Conservation (phyloP, 805 yeast species). For the Candida golubevii region DNA sequence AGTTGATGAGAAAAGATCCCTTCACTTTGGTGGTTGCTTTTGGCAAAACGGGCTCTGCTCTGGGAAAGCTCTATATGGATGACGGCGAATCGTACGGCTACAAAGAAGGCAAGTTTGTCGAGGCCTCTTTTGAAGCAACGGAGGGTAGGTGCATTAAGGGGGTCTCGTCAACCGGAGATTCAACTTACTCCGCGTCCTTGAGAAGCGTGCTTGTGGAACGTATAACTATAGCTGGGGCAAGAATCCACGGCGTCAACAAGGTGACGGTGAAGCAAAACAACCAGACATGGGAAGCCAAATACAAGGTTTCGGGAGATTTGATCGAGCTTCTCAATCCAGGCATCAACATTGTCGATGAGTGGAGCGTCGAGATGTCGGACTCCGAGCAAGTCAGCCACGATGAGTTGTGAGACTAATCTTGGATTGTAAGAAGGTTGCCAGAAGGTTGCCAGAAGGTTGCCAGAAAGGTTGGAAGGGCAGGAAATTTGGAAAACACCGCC, state of each 20-base stretch:
- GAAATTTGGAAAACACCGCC: too few species aligned
- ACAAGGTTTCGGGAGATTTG: not conserved
- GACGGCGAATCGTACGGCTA: constrained; percentile 76
- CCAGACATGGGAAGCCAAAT: constrained; percentile 30
- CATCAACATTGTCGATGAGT: constrained; percentile 5
- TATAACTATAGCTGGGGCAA: constrained; percentile 46
- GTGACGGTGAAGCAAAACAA: constrained; percentile 37
- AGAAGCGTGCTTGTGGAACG: constrained; percentile 49
- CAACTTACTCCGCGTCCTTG: constrained; percentile 16
- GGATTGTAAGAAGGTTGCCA: too few species aligned
- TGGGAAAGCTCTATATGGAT: constrained; percentile 66
- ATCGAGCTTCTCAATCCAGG: constrained; percentile 10
- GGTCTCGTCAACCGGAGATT: constrained; percentile 2
- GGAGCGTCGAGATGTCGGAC: constrained; percentile 7
- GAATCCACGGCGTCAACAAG: constrained; percentile 7
- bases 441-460: too few species aligned
- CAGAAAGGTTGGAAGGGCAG: too few species aligned
- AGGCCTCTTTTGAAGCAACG: constrained; percentile 32
- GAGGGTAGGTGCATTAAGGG: constrained; percentile 6
- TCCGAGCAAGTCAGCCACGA: constrained; percentile 4
- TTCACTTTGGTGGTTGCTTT: constrained; percentile 68
- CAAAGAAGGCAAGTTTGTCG: constrained; percentile 45
- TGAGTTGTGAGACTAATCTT: constrained; percentile 4
- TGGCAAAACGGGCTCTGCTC: constrained; percentile 45
- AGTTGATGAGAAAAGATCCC: constrained; percentile 74